Evolutionary conservation across 2,329 filamentous ascomycete species (phyloP), one percentile per base, ranked within the genome.

Genomic region (Chaetoscypha palmicola): DNA sequence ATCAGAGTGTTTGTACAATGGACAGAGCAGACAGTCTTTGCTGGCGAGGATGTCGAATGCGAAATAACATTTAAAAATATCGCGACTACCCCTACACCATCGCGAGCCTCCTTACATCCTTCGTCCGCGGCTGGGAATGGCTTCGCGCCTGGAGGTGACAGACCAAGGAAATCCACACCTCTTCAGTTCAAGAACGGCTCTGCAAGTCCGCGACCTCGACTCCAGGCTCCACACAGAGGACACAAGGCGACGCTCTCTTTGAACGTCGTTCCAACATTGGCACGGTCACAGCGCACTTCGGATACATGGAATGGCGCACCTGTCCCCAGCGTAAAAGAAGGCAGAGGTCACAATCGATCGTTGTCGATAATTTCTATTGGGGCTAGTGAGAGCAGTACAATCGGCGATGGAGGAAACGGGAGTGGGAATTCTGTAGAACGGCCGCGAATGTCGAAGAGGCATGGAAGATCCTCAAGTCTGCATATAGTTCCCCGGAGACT

Each of bases 21-120:
- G 86, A 84, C 88, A 64, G 86, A 94, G 62, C 82, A 91, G 65
- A 90, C 86, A 50, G 87, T 98, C 58, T 98, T 97, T 68, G 87
- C 92, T 45, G 92, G 92, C 66, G 92, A 98, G 72, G 85, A 95
- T 61, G 78, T 97, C 61, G 86, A 90, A 68, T 97, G 92, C 68
- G 89, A 83, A 55, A 94, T 98, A 64, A 96, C 87, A 39, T 98
- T 98, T 69, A 91, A 85, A 68, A 98, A 98, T 64, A 76, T 90
- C 51, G 59, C 60, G 20, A 48, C 52, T 20, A 39, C 44, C 20
- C 50, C 55, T 26, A 26, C 42, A 10, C 47, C 55, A 11, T 47
- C 55, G 28, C 53, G 48, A 39, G 38, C 54, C 36, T 54, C 52
- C 9, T 37, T 56, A 39, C 56, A 56, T 47, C 43, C 56, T 32